phyloP scores from a whole-genome alignment of 1,139 yeast species.

The Debaryomycetaceae sp. region DNA sequence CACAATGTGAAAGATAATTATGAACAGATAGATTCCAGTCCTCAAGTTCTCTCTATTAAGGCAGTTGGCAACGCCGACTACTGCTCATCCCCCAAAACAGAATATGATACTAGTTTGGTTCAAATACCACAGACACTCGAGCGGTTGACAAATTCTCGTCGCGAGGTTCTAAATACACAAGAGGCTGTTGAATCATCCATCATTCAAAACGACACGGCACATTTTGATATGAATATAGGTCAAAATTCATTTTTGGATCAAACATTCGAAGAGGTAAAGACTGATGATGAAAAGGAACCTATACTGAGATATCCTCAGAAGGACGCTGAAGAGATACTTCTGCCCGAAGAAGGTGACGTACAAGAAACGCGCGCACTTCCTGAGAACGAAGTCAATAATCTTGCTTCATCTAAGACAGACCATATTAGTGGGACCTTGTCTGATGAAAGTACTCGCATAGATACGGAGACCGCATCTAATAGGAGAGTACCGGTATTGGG shows the following conservation, averaged over 20 bases:
- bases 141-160: slow-evolving; percentile 7
- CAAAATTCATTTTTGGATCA: not conserved
- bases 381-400: not conserved
- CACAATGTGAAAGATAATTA: not conserved
- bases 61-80: not conserved
- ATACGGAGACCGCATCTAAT: no score
- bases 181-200: slow-evolving; percentile 7
- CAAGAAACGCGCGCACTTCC: not conserved
- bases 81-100: not conserved
- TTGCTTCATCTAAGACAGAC: not conserved
- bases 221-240: not conserved
- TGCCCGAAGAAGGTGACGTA: slow-evolving; percentile 1
- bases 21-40: not conserved
- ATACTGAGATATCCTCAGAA: not conserved
- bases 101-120: slow-evolving; percentile 3
- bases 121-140: slow-evolving; percentile 13
- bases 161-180: slow-evolving; percentile 19
- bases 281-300: slow-evolving; percentile 12
- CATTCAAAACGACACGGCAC: not conserved
- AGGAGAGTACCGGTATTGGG: slow-evolving; percentile 1
- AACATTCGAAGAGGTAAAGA: slow-evolving; percentile 9
- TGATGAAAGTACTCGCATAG: not conserved
- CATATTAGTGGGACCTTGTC: not conserved
- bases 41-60: not conserved
- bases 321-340: not conserved